phyloP scores from a whole-genome alignment of 2,329 filamentous ascomycete genomes.

The Penicillium sp. region DNA sequence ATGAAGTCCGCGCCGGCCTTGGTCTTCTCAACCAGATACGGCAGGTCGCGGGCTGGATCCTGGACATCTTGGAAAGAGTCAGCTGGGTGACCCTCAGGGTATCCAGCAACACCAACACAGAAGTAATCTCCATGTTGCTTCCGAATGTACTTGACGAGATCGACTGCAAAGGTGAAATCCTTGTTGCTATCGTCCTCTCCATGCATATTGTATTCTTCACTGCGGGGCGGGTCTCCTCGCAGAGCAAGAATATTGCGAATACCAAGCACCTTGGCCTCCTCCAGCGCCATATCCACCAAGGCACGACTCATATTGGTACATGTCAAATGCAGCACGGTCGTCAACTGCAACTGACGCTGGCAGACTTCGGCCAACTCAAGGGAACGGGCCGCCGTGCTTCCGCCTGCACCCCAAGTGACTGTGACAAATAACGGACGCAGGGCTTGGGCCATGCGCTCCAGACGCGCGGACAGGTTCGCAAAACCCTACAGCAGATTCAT shows the following conservation, averaged over 20 bases:
- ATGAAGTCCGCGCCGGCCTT: constrained; percentile 94
- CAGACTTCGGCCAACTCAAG: constrained; percentile 94
- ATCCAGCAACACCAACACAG: constrained; percentile 90
- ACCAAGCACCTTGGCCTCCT: constrained; percentile 86
- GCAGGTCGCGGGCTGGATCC: constrained; percentile 69
- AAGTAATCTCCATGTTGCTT: constrained; percentile 90
- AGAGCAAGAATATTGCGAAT: constrained; percentile 93
- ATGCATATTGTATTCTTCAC: constrained; percentile 80
- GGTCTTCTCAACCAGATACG: constrained; percentile 87
- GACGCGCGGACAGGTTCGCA: constrained; percentile 86
- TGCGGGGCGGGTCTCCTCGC: constrained; percentile 85
- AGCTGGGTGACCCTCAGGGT: constrained; percentile 93
- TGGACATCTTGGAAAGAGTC: constrained; percentile 84
- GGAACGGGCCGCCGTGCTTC: constrained; percentile 86
- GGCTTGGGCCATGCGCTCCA: constrained; percentile 92
- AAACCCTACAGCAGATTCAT: constrained; percentile 64
- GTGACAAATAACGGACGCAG: constrained; percentile 93
- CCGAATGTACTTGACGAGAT: constrained; percentile 87
- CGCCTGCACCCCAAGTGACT: constrained; percentile 96
- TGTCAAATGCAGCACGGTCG: constrained; percentile 93
- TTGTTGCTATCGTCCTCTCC: constrained; percentile 66
- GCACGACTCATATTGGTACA: constrained; percentile 96
- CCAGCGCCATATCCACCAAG: constrained; percentile 84
- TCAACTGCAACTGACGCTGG: constrained; percentile 87
- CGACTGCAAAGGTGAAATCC: constrained; percentile 86